Base-by-base conservation (phyloP, 108 stramenopile species). In the Nitzschia sp. region DNA sequence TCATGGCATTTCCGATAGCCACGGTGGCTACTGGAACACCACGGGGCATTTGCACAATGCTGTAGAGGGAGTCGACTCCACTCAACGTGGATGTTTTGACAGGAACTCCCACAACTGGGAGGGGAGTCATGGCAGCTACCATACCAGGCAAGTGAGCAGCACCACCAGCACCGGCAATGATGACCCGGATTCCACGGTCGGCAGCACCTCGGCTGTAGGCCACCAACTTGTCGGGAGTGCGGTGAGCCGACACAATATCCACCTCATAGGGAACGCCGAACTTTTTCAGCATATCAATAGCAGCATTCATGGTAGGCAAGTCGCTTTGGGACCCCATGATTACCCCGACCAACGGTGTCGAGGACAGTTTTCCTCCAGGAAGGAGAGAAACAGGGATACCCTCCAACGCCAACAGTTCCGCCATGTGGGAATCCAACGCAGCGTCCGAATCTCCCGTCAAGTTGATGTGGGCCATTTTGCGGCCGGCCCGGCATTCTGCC, bases 11-110 rank as follows among this genome's bases (percentile, higher is more conserved):
- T 21, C 97, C 98, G 70, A 99, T 98, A n/a, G 95, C 98, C 6
- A 99, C 97, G n/a, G 98, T 99, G 8, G 98, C 98, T 38, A 98
- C 97, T 11, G 98, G 98, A 15, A 99, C 85, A 22, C 98, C 98
- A 15, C 97, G 72, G 8, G 98, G 98, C 97, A 99, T 99, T 82
- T 99, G 98, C 10, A 97, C 96, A 72, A 99, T 98, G 61, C 93
- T 95, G 70, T 95, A 84, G 29, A 99, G 75, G 12, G 96, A 97
- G 69, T 99, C 98, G 51, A 96, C 88, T 9, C 98, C 98, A 68
- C 90, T 96, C 42, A 99, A 79, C 8, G 97, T 97, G 9, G 95
- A 95, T 6, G 97, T 98, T 73, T 98, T 97, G 50, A 99, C 94
- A 15, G 98, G 98, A 0, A 99, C 97, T 21, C 98, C 98, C 37